A percentile compares a stretch with the other conserved stretches of the same genome.
These are phyloP conservation scores for Phytopythium sindhum DNA, from an alignment of 352 stramenopile species.

Conservation along the genomic window DNA sequence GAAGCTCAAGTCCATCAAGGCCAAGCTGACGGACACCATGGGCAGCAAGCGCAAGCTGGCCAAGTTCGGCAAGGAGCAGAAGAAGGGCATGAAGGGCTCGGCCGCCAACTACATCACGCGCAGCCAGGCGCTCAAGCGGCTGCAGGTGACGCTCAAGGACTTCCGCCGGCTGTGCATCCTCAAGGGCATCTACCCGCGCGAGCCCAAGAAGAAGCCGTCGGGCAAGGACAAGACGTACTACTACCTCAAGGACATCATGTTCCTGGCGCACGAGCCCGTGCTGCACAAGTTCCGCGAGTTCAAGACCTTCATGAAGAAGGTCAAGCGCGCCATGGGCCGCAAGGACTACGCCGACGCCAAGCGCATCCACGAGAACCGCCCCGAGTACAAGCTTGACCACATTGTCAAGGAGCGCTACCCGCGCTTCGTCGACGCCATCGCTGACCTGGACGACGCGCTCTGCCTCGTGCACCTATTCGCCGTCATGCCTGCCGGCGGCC, in stretches of 20 bases:
- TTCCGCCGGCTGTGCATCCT: conserved; percentile 99
- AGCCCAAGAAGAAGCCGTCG: conserved; percentile 93
- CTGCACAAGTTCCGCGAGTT: conserved; percentile 98
- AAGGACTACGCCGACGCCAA: conserved; percentile 80
- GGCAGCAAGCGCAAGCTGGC: conserved; percentile 75
- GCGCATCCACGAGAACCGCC: conserved; percentile 84
- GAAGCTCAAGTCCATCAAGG: conserved; percentile 90
- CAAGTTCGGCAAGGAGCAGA: conserved; percentile 86
- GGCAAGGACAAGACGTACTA: conserved; percentile 99
- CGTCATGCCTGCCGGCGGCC: conserved; percentile 89
- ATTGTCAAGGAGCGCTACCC: conserved; percentile 99
- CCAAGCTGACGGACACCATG: conserved; percentile 83
- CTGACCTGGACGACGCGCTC: conserved; percentile 98
- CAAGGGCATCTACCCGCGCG: conserved; percentile 98
- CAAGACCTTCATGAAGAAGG: conserved; percentile 99
- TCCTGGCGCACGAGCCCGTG: conserved; percentile 97
- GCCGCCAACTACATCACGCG: conserved; percentile 96
- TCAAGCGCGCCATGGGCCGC: conserved; percentile 84
- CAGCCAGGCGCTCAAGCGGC: conserved; percentile 91
- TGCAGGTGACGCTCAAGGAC: conserved; percentile 97
- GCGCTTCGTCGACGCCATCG: conserved; percentile 95
- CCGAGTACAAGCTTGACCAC: conserved; percentile 96
- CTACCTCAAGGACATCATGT: conserved; percentile 99
- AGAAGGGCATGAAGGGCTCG: conserved; percentile 74
- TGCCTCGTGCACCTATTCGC: conserved; percentile 98